These are phyloP conservation scores for Xylariaceae sp. DNA, from an alignment of 2,329 filamentous ascomycete genomes.

Conservation along the genomic window DNA sequence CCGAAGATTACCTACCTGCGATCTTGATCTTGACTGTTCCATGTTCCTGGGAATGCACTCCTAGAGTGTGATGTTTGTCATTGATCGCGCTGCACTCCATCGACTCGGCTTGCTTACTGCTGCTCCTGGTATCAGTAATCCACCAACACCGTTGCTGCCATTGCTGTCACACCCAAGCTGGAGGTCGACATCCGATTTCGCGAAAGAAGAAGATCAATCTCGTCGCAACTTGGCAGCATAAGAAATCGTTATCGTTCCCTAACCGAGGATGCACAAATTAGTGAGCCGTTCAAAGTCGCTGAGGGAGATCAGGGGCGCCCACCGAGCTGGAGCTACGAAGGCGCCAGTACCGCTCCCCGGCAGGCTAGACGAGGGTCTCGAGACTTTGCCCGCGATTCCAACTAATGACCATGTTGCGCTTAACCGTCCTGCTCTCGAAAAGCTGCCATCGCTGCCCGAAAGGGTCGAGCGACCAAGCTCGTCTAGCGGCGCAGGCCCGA, in stretches of 20 bases:
- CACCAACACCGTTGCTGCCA: constrained; percentile 3
- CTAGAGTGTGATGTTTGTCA: not conserved
- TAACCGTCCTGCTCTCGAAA: constrained; percentile 24
- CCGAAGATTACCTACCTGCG: not conserved
- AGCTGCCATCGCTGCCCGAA: constrained; percentile 23
- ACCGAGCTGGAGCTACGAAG: constrained; percentile 25
- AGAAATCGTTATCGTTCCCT: constrained; percentile 7
- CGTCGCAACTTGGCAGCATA: constrained; percentile 12
- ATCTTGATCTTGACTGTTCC: constrained; percentile 2
- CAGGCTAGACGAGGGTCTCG: constrained; percentile 28
- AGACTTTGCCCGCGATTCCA: constrained; percentile 23
- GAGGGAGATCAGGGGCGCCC: constrained; percentile 19
- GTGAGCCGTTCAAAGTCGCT: constrained; percentile 25
- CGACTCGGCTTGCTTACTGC: not conserved
- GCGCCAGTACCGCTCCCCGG: constrained; percentile 27
- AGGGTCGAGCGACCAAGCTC: constrained; percentile 39
- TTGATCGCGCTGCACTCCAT: not conserved
- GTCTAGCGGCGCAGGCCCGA: constrained; percentile 35
- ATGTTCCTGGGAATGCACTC: not conserved
- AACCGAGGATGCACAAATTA: constrained; percentile 23
- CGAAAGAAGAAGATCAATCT: not conserved
- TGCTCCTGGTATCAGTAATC: not conserved
- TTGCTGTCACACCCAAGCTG: no score
- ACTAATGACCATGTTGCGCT: constrained; percentile 26
- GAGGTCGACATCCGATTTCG: not conserved